Conservation (phyloP, 1,139 yeast species). For the Diutina rugosa region DNA sequence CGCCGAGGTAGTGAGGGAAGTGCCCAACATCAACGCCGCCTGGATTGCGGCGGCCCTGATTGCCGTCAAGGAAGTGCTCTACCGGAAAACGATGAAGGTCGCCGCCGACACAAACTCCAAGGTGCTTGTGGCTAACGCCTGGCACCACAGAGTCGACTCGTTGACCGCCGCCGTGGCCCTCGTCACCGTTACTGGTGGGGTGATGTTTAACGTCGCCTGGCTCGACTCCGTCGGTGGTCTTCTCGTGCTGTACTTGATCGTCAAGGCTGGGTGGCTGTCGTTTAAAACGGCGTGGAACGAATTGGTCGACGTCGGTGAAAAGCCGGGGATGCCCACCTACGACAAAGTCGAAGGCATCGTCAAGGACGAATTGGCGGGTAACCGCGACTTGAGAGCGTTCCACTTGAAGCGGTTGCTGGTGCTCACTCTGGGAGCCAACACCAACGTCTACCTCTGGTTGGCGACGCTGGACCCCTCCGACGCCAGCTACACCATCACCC, state of each 20-base stretch:
- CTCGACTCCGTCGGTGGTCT: conserved; percentile 88
- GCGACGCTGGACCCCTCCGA: background rate
- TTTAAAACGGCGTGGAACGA: conserved; percentile 60
- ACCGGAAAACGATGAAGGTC: conserved; percentile 65
- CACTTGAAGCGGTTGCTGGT: conserved; percentile 37
- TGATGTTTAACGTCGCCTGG: conserved; percentile 65
- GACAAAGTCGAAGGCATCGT: conserved; percentile 6
- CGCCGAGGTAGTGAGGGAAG: conserved; percentile 12
- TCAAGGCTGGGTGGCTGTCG: conserved; percentile 76
- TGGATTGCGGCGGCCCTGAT: conserved; percentile 92
- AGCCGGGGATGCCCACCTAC: conserved; percentile 8
- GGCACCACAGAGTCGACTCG: conserved; percentile 98
- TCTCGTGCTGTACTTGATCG: conserved; percentile 66
- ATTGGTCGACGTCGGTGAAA: conserved; percentile 49
- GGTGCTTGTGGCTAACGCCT: conserved; percentile 89
- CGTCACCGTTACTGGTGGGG: conserved; percentile 77
- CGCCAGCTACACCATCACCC: background rate
- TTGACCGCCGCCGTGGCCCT: conserved; percentile 86
- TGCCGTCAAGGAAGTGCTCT: conserved; percentile 75
- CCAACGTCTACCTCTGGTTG: background rate
- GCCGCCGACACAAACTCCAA: conserved; percentile 72
- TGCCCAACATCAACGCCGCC: conserved; percentile 80
- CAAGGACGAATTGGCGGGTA: conserved; percentile 5
- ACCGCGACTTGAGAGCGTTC: conserved; percentile 4
- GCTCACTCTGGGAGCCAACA: conserved; percentile 62